A percentile compares a stretch with the other conserved stretches of the same genome.
Conservation (phyloP, 1,284 basidiomycete genomes). For the Ceratobasidium theobromae region DNA sequence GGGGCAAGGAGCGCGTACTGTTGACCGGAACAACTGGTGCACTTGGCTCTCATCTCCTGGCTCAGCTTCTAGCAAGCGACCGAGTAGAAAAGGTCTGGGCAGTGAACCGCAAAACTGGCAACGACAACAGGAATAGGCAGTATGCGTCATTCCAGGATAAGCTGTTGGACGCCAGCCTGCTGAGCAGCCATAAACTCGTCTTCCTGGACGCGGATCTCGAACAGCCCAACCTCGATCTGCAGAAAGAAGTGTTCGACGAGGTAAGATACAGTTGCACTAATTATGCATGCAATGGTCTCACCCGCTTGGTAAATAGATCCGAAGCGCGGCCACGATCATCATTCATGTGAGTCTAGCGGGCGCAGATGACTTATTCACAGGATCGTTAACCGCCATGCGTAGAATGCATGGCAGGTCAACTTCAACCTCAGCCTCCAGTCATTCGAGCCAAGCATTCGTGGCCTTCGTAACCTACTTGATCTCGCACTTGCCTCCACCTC, state of each 20-base stretch:
- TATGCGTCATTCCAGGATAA: slow-evolving; percentile 26
- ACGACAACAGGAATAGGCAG: slow-evolving; percentile 25
- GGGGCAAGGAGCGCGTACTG: slow-evolving; percentile 38
- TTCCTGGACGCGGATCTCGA: slow-evolving; percentile 40
- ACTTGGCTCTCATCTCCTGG: slow-evolving; percentile 42
- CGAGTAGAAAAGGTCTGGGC: slow-evolving; percentile 31
- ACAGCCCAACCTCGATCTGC: slow-evolving; percentile 38
- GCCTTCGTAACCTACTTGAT: slow-evolving; percentile 32
- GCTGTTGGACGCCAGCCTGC: neutral
- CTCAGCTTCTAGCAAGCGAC: slow-evolving; percentile 36
- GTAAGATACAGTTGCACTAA: slow-evolving; percentile 35
- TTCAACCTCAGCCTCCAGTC: slow-evolving; percentile 34
- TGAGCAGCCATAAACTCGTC: slow-evolving; percentile 22
- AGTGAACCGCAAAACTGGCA: slow-evolving; percentile 20
- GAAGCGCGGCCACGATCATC: slow-evolving; percentile 42
- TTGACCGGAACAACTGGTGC: slow-evolving; percentile 45
- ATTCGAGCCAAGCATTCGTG: slow-evolving; percentile 34
- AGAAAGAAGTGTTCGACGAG: slow-evolving; percentile 38
- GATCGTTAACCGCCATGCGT: too few relatives aligned
- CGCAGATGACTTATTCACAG: too few relatives aligned
- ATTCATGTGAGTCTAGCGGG: too few relatives aligned
- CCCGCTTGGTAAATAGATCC: neutral
- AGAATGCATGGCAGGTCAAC: slow-evolving; percentile 41
- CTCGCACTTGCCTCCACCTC: slow-evolving; percentile 27
- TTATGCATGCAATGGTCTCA: neutral